phyloP scores from a whole-genome alignment of 345 rosid genomes.

The Arabidopsis suecica region DNA sequence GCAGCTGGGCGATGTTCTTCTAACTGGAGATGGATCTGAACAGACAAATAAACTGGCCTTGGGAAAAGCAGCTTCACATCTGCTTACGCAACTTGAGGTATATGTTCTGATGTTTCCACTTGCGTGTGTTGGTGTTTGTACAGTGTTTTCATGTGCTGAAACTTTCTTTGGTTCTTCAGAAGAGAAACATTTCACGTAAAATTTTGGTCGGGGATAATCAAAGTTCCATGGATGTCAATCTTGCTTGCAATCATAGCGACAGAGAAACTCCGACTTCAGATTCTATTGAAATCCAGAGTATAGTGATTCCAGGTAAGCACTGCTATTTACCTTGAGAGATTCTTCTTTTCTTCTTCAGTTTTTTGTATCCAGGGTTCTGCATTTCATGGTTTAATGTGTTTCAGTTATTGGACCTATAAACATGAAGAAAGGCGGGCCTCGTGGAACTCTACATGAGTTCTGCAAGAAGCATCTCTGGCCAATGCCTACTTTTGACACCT shows the following conservation, averaged over 20 bases:
- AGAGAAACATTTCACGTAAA: slow-evolving; percentile 58
- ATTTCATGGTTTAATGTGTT: slow-evolving; percentile 14
- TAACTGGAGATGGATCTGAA: slow-evolving; percentile 70
- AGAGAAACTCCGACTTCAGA: slow-evolving; percentile 25
- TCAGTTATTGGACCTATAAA: slow-evolving; percentile 63
- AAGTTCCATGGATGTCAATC: slow-evolving; percentile 29
- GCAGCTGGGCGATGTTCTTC: slow-evolving; percentile 67
- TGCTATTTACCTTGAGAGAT: slow-evolving; percentile 5
- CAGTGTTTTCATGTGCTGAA: slow-evolving; percentile 17
- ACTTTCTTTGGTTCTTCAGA: slow-evolving; percentile 46
- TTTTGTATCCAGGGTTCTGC: background rate
- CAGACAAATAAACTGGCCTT: slow-evolving; percentile 66
- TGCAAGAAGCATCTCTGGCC: slow-evolving; percentile 87
- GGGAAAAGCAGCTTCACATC: slow-evolving; percentile 78
- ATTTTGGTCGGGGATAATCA: slow-evolving; percentile 46
- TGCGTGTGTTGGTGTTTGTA: slow-evolving; percentile 8
- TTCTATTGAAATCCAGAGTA: slow-evolving; percentile 28
- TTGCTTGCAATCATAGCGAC: slow-evolving; percentile 19
- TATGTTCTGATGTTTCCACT: slow-evolving; percentile 30
- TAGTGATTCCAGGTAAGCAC: slow-evolving; percentile 36
- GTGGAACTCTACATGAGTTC: slow-evolving; percentile 64
- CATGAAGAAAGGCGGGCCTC: slow-evolving; percentile 87
- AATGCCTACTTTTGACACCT: slow-evolving; percentile 58
- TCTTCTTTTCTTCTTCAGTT: slow-evolving; percentile 27
- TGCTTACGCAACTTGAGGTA: slow-evolving; percentile 87